Evolutionary conservation across 2,329 filamentous ascomycete species (phyloP).

Genomic region (Alternaria sp.): DNA sequence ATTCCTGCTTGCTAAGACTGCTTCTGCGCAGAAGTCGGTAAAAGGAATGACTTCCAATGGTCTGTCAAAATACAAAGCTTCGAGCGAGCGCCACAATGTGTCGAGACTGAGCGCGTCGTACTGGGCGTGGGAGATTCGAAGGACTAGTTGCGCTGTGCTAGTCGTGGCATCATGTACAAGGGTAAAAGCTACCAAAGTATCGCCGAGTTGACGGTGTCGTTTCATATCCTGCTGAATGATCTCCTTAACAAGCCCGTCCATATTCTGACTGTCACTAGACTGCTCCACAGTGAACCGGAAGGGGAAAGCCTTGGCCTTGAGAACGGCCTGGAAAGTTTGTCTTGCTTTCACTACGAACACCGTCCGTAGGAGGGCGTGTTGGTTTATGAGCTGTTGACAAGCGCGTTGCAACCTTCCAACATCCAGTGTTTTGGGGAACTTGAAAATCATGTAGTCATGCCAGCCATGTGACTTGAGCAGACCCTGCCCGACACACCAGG

Average conservation of each 20-base stretch:
- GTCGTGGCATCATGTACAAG: not conserved
- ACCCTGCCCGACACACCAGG: slow-evolving; percentile 4
- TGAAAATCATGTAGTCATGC: slow-evolving; percentile 11
- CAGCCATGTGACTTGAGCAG: slow-evolving; percentile 7
- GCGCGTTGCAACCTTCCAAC: not conserved
- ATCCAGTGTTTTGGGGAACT: not conserved
- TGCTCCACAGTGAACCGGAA: not conserved
- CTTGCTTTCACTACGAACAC: not conserved
- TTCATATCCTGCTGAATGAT: slow-evolving; percentile 1
- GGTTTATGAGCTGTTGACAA: not conserved
- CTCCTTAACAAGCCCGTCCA: not conserved
- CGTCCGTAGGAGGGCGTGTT: slow-evolving; percentile 1
- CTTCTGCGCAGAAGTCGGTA: not conserved
- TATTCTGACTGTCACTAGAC: not conserved
- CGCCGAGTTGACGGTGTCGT: not conserved
- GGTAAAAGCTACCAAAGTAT: not conserved
- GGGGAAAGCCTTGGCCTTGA: not conserved
- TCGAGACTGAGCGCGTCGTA: slow-evolving; percentile 4
- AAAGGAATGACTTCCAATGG: not conserved
- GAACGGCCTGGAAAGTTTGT: slow-evolving; percentile 1
- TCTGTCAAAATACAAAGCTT: not conserved
- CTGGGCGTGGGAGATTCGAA: slow-evolving; percentile 6
- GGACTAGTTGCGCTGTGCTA: not conserved
- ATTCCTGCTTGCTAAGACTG: not conserved
- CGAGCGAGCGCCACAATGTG: slow-evolving; percentile 4